phyloP scores from a whole-genome alignment of 495 filamentous ascomycete species.

The Aspergillus saccharolyticus region DNA sequence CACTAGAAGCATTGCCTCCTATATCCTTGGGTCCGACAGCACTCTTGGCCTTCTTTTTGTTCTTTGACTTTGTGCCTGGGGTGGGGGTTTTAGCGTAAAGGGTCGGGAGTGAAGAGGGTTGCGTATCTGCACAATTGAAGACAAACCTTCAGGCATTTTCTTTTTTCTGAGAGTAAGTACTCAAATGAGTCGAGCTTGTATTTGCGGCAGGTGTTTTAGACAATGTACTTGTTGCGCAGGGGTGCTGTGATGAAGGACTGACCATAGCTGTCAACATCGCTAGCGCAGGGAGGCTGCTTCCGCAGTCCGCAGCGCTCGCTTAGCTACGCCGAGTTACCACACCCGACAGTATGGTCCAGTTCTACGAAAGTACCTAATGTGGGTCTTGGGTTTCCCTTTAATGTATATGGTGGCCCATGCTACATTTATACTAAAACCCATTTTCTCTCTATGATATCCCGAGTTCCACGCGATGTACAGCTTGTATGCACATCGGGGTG shows the following conservation, averaged over 20 bases:
- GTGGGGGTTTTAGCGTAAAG: constrained; percentile 9
- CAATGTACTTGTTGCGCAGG: background rate
- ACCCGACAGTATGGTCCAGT: background rate
- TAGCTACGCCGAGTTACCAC: constrained; percentile 10
- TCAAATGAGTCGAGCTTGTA: background rate
- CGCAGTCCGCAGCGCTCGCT: constrained; percentile 16
- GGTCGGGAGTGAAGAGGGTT: constrained; percentile 6
- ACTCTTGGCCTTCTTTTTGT: constrained; percentile 65
- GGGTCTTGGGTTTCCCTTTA: background rate
- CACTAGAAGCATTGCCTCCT: constrained; percentile 14
- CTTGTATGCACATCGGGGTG: background rate
- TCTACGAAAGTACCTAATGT: background rate
- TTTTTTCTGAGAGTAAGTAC: background rate
- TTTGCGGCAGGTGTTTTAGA: background rate
- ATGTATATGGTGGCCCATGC: background rate
- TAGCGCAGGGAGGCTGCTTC: constrained; percentile 25
- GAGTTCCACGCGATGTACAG: background rate
- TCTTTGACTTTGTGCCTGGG: constrained; percentile 58
- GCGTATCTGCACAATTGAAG: background rate
- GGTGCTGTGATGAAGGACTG: constrained; percentile 7
- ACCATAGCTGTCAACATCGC: constrained; percentile 39
- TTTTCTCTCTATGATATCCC: background rate
- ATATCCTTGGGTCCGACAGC: constrained; percentile 35
- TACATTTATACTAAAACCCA: background rate
- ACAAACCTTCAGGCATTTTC: constrained; percentile 35